phyloP scores from a whole-genome alignment of 2,329 filamentous ascomycete species.

The Phyllosticta ampelicida region DNA sequence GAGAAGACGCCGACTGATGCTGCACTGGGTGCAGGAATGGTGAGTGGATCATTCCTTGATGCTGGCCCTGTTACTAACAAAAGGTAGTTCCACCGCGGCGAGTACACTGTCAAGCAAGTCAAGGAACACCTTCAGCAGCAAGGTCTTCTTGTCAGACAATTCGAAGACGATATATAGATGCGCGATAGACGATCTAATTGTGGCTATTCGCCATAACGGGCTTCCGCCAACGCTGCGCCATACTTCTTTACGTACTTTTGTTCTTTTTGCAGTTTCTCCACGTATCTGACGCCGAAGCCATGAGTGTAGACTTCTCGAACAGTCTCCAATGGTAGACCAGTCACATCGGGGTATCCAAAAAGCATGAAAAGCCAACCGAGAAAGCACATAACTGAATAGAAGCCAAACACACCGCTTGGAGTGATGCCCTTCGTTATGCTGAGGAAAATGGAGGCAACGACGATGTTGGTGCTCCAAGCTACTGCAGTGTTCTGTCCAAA shows the following conservation, averaged over 20 bases:
- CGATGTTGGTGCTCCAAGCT: constrained; percentile 20
- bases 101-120: constrained; percentile 90
- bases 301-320: constrained; percentile 26
- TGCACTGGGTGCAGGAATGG: constrained; percentile 87
- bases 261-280: constrained; percentile 12
- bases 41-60: constrained; percentile 29
- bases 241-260: background rate
- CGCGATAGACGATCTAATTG: background rate
- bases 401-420: constrained; percentile 28
- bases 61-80: constrained; percentile 11
- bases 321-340: constrained; percentile 28
- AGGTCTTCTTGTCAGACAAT: constrained; percentile 68
- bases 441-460: constrained; percentile 29
- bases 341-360: constrained; percentile 30
- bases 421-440: constrained; percentile 30
- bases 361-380: constrained; percentile 29
- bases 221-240: background rate
- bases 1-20: constrained; percentile 77
- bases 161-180: constrained; percentile 46
- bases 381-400: constrained; percentile 31
- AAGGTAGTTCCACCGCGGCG: constrained; percentile 73
- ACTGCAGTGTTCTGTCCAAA: constrained; percentile 12
- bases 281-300: constrained; percentile 26
- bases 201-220: background rate
- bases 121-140: constrained; percentile 67